phyloP scores from a whole-genome alignment of 768 basidiomycete species.

The Psilocybe tampanensis region DNA sequence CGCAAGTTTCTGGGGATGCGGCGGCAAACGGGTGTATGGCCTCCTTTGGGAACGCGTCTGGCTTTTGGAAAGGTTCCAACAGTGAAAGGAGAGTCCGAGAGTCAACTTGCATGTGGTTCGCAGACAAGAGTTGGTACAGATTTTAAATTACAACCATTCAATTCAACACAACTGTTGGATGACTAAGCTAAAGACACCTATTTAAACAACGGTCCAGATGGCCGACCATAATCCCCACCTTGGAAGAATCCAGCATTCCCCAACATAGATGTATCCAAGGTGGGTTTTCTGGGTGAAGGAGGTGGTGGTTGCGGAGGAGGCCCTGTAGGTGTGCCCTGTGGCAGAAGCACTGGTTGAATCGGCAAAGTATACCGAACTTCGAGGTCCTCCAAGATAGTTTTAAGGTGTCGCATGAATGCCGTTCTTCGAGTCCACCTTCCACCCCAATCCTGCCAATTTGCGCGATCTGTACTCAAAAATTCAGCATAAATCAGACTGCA shows the following conservation, averaged over 20 bases:
- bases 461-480: conserved; percentile 51
- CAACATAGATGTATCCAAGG: conserved; percentile 12
- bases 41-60: conserved; percentile 36
- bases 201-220: conserved; percentile 18
- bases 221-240: conserved; percentile 22
- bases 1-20: conserved; percentile 41
- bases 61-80: conserved; percentile 41
- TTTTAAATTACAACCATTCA: no score
- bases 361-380: conserved; percentile 73
- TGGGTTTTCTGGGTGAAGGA: conserved; percentile 15
- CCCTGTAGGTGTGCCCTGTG: conserved; percentile 21
- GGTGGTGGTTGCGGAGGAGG: conserved; percentile 18
- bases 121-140: not conserved
- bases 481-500: not conserved
- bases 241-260: conserved; percentile 30
- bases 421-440: conserved; percentile 77
- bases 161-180: not conserved
- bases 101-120: conserved; percentile 8
- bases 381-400: conserved; percentile 71
- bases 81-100: conserved; percentile 42
- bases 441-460: conserved; percentile 90
- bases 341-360: conserved; percentile 69
- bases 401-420: conserved; percentile 75
- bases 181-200: conserved; percentile 6
- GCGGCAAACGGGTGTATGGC: conserved; percentile 48